These are phyloP conservation scores for Phytophthora tubulina DNA, from an alignment of 352 stramenopile genomes.

Conservation along the genomic window DNA sequence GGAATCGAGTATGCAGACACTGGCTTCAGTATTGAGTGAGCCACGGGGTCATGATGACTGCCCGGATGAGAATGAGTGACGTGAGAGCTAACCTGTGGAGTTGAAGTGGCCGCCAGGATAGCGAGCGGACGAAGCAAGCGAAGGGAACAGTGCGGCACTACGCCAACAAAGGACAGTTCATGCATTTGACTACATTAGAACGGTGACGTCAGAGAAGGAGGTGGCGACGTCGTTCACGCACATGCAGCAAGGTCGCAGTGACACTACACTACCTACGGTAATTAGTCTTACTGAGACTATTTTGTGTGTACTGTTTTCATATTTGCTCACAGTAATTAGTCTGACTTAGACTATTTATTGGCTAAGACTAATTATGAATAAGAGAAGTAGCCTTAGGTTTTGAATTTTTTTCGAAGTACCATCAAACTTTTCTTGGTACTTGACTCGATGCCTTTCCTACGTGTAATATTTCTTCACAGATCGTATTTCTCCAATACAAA, in stretches of 20 bases:
- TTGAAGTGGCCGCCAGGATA: neutral
- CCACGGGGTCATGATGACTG: neutral
- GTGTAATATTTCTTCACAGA: too few species aligned
- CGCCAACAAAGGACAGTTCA: neutral
- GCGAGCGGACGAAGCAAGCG: neutral
- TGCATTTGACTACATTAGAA: neutral
- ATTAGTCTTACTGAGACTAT: neutral
- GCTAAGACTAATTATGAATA: too few species aligned
- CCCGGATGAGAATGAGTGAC: neutral
- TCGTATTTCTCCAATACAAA: too few species aligned
- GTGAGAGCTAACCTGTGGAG: neutral
- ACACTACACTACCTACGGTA: neutral
- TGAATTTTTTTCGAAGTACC: too few species aligned
- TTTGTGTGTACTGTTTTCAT: neutral
- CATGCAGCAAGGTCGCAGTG: neutral
- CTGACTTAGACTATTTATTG: neutral
- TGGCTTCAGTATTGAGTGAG: neutral
- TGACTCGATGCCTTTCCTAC: too few species aligned
- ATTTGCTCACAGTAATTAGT: neutral
- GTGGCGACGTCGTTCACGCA: neutral
- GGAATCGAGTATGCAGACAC: neutral
- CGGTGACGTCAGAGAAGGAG: neutral
- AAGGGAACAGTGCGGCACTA: neutral
- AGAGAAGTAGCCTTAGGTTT: too few species aligned
- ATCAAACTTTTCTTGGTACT: too few species aligned